Conservation (phyloP, 1,139 yeast genomes). For the Zygosaccharomyces sapae region DNA sequence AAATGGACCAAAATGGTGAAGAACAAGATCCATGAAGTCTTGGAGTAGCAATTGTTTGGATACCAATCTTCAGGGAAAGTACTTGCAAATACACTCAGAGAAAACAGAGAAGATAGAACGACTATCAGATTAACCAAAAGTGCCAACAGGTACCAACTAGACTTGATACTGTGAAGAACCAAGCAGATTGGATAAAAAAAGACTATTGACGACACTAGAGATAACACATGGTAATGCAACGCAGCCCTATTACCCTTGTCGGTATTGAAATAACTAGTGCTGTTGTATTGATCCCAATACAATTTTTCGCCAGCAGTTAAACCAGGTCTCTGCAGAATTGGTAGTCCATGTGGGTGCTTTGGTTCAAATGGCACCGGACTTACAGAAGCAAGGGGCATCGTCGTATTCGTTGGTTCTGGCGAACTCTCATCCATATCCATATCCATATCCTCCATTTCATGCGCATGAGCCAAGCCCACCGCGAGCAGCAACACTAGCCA, state of each 20-base stretch:
- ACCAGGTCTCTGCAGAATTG: slow-evolving; percentile 60
- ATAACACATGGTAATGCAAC: slow-evolving; percentile 53
- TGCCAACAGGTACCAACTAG: slow-evolving; percentile 55
- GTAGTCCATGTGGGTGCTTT: slow-evolving; percentile 64
- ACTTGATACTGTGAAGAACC: slow-evolving; percentile 56
- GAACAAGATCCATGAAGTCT: slow-evolving; percentile 60
- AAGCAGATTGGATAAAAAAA: slow-evolving; percentile 67
- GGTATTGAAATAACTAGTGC: slow-evolving; percentile 70
- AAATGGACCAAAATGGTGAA: slow-evolving; percentile 52
- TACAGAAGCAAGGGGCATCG: slow-evolving; percentile 9
- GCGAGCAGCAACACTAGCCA: slow-evolving; percentile 2
- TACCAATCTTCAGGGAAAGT: slow-evolving; percentile 60
- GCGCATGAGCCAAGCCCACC: slow-evolving; percentile 2
- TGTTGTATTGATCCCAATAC: slow-evolving; percentile 76
- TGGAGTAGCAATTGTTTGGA: slow-evolving; percentile 70
- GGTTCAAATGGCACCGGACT: slow-evolving; percentile 46
- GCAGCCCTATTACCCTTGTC: slow-evolving; percentile 46
- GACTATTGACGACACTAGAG: slow-evolving; percentile 47
- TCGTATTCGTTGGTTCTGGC: slow-evolving; percentile 7
- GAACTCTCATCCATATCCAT: slow-evolving; percentile 22
- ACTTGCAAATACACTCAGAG: slow-evolving; percentile 55
- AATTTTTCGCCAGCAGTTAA: slow-evolving; percentile 66
- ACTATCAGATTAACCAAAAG: slow-evolving; percentile 50
- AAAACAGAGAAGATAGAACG: slow-evolving; percentile 51
- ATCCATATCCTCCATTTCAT: slow-evolving; percentile 17